Evolutionary conservation across 73 alveolate genomes (phyloP).

Genomic region (Breviolum minutum): DNA sequence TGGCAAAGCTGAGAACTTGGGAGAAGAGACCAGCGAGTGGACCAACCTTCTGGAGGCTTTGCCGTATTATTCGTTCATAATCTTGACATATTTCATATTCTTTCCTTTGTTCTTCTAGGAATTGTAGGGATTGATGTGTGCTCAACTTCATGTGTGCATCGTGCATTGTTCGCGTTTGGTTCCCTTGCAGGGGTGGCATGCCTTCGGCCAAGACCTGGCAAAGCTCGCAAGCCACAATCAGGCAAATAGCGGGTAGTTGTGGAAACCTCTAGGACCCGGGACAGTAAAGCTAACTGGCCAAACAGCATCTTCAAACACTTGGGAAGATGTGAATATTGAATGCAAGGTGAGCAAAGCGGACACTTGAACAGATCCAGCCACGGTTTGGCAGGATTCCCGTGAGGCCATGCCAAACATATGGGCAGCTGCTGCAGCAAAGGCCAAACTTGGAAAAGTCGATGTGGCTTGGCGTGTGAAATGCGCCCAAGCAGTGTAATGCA

Average conservation of each 20-base stretch:
- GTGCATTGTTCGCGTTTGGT: background rate
- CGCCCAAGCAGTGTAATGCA: too few relatives aligned
- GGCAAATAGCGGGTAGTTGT: background rate
- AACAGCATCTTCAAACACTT: background rate
- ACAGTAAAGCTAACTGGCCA: background rate
- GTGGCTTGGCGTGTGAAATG: background rate
- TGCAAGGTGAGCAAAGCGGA: background rate
- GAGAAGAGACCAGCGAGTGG: conserved; percentile 5
- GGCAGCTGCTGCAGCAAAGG: background rate
- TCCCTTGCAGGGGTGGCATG: conserved; percentile 28
- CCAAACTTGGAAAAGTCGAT: background rate
- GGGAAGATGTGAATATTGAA: background rate
- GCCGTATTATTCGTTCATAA: background rate
- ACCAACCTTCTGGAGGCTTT: background rate
- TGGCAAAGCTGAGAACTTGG: background rate
- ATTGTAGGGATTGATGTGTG: background rate
- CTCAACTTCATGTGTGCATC: background rate
- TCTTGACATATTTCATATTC: background rate
- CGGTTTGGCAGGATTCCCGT: background rate
- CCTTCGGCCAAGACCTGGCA: background rate
- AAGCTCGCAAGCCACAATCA: conserved; percentile 15
- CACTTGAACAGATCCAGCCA: background rate
- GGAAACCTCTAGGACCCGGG: background rate
- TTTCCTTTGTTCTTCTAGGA: background rate
- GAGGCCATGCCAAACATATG: conserved; percentile 7